Conservation (phyloP, 305 asterid genomes). For the Solanum hybrid region DNA sequence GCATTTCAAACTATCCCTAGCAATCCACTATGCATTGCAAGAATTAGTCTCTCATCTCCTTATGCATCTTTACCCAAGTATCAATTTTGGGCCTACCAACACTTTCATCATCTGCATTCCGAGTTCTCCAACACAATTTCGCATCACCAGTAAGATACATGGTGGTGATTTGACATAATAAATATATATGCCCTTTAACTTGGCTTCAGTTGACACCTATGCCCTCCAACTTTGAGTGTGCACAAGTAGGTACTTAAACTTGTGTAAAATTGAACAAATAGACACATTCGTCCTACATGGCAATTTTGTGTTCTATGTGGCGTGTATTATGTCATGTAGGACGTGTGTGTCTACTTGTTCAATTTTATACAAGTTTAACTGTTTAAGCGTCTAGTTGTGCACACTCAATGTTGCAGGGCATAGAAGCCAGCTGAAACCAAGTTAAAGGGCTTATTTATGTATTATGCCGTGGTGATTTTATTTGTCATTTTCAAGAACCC, state of each 20-base stretch:
- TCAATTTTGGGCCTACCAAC: background rate
- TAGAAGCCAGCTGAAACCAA: no score
- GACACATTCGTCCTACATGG: background rate
- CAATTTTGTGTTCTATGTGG: background rate
- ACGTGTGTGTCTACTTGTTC: background rate
- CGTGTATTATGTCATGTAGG: background rate
- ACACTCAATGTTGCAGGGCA: background rate
- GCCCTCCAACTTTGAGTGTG: background rate
- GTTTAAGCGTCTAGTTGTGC: no score
- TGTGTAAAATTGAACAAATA: background rate
- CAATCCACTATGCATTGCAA: background rate
- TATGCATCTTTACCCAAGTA: background rate
- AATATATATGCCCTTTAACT: background rate
- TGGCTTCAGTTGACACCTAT: background rate
- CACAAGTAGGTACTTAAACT: background rate
- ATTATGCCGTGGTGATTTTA: background rate
- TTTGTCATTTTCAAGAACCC: background rate
- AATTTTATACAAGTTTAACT: background rate
- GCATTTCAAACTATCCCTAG: background rate
- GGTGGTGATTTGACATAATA: background rate
- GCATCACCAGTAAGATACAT: background rate
- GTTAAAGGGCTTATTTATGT: no score
- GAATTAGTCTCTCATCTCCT: slow-evolving; percentile 6
- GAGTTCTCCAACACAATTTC: background rate
- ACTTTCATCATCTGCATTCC: background rate